Conservation (phyloP, 768 basidiomycete genomes). For the Hydnomerulius pinastri region DNA sequence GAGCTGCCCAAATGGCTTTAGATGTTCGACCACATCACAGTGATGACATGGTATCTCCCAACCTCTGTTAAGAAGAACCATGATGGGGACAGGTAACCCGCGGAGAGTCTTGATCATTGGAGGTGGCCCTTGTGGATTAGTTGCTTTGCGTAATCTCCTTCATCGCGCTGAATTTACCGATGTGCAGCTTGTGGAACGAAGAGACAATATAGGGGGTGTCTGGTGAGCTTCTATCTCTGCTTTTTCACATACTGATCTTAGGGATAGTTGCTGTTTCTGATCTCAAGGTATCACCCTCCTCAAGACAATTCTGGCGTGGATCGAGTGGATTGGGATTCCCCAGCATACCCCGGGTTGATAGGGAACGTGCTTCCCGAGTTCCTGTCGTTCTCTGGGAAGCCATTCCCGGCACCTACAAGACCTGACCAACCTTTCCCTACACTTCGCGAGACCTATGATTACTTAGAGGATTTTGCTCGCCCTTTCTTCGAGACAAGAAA, state of each 20-base stretch:
- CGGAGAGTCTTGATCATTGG: constrained; percentile 44
- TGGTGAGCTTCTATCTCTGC: constrained; percentile 37
- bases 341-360: constrained; percentile 49
- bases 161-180: constrained; percentile 42
- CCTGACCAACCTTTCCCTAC: constrained; percentile 32
- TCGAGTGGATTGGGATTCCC: constrained; percentile 53
- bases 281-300: constrained; percentile 17
- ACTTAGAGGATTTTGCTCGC: constrained; percentile 27
- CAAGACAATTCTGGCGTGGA: too few species aligned
- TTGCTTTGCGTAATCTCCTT: constrained; percentile 49
- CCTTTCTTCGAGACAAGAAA: constrained; percentile 27
- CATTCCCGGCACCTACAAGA: constrained; percentile 28
- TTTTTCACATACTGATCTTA: neutral
- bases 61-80: neutral
- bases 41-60: neutral
- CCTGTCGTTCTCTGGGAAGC: constrained; percentile 30
- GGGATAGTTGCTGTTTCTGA: too few species aligned
- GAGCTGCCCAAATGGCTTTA: neutral
- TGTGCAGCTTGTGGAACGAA: constrained; percentile 48
- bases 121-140: constrained; percentile 49
- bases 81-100: neutral
- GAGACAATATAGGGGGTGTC: constrained; percentile 49
- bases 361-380: constrained; percentile 52
- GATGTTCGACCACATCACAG: neutral
- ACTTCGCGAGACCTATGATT: constrained; percentile 28